Conservation (phyloP, 2,329 filamentous ascomycete species). For the Ophiostoma triangulosporum region DNA sequence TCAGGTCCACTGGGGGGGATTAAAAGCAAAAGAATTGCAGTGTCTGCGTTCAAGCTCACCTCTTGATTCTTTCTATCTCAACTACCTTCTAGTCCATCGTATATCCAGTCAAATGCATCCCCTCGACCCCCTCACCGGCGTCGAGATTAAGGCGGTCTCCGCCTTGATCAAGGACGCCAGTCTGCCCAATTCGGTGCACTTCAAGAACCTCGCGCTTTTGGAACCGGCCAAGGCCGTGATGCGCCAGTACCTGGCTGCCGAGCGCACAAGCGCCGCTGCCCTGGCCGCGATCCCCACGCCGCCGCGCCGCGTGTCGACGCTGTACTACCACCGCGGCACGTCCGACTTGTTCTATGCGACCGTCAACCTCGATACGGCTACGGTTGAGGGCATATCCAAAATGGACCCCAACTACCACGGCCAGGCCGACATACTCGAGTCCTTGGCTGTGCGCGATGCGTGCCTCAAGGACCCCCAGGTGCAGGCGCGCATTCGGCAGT, state of each 20-base stretch:
- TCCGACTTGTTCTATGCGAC: constrained; percentile 14
- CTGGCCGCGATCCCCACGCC: constrained; percentile 22
- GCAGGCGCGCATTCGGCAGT: constrained; percentile 28
- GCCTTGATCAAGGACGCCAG: constrained; percentile 4
- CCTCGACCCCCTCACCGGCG: constrained; percentile 7
- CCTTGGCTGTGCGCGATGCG: constrained; percentile 24
- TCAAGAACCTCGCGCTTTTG: constrained; percentile 35
- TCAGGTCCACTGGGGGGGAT: too few species aligned
- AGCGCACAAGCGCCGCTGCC: constrained; percentile 18
- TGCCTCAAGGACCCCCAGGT: constrained; percentile 4
- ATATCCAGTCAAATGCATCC: neutral
- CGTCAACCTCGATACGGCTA: neutral
- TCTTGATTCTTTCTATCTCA: too few species aligned
- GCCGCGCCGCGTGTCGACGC: constrained; percentile 24
- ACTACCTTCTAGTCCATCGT: too few species aligned
- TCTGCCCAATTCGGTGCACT: constrained; percentile 21
- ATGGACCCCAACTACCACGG: constrained; percentile 15
- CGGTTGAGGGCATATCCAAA: constrained; percentile 20
- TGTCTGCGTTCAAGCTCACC: too few species aligned
- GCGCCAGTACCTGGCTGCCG: constrained; percentile 27
- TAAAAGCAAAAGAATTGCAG: too few species aligned
- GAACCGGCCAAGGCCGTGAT: constrained; percentile 36
- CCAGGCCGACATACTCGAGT: constrained; percentile 17
- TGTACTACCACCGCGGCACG: constrained; percentile 8
- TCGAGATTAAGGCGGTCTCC: constrained; percentile 5